These are phyloP conservation scores for Candida silvatica DNA, from an alignment of 805 yeast species.

Conservation along the genomic window DNA sequence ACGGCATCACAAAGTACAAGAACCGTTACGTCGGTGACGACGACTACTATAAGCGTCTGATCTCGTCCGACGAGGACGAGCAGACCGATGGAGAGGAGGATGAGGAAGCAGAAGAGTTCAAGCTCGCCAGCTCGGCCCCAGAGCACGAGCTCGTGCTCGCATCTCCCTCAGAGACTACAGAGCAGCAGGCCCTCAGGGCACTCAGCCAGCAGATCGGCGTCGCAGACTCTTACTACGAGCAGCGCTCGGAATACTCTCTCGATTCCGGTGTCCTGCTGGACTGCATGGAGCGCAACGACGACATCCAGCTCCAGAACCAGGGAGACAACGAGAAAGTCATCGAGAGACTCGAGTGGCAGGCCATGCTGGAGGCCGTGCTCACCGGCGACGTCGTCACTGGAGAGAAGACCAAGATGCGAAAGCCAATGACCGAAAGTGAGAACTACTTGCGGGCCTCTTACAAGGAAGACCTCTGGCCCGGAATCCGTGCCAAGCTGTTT, in stretches of 20 bases:
- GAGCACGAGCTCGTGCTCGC: slow-evolving; percentile 7
- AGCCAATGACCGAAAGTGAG: slow-evolving; percentile 37
- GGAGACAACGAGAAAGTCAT: slow-evolving; percentile 30
- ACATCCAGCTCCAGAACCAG: slow-evolving; percentile 21
- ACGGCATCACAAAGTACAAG: slow-evolving; percentile 29
- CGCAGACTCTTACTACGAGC: slow-evolving; percentile 18
- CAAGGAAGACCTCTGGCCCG: slow-evolving; percentile 79
- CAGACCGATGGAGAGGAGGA: slow-evolving; percentile 19
- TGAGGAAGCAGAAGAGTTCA: slow-evolving; percentile 20
- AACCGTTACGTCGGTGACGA: slow-evolving; percentile 30
- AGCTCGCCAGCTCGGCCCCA: too few species aligned
- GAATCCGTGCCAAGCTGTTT: slow-evolving; percentile 71
- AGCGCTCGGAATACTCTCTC: slow-evolving; percentile 26
- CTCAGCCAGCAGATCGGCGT: slow-evolving; percentile 26
- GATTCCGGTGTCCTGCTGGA: slow-evolving; percentile 26
- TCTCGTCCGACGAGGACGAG: slow-evolving; percentile 24
- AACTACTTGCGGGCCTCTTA: slow-evolving; percentile 43
- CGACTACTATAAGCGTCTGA: slow-evolving; percentile 48
- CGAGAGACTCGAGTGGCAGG: slow-evolving; percentile 93
- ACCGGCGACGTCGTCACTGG: slow-evolving; percentile 92
- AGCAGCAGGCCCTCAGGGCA: slow-evolving; percentile 22
- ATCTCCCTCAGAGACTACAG: slow-evolving; percentile 10
- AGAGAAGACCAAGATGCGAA: slow-evolving; percentile 72
- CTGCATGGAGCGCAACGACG: slow-evolving; percentile 26
- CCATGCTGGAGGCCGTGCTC: slow-evolving; percentile 81